Conservation (phyloP, 352 stramenopile genomes). For the Phytopythium ostracodes region DNA sequence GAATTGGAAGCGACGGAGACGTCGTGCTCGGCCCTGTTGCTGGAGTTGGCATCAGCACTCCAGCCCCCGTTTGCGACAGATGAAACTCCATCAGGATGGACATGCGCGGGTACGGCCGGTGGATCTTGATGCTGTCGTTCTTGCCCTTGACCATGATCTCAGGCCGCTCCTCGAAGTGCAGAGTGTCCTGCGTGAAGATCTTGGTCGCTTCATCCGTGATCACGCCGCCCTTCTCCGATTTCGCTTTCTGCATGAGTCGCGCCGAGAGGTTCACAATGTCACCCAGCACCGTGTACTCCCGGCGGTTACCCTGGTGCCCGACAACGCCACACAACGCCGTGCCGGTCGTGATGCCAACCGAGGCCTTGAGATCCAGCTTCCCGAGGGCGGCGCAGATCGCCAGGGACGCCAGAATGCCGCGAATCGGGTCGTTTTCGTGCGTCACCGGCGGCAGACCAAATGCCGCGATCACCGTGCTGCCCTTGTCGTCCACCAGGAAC, state of each 20-base stretch:
- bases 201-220: constrained; percentile 89
- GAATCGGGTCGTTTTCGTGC: constrained; percentile 89
- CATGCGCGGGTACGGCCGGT: constrained; percentile 84
- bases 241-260: constrained; percentile 89
- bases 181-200: constrained; percentile 71
- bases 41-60: not conserved
- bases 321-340: constrained; percentile 91
- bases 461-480: constrained; percentile 91
- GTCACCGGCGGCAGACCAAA: constrained; percentile 91
- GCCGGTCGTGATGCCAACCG: constrained; percentile 90
- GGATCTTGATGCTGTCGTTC: constrained; percentile 87
- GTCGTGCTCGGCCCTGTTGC: not conserved
- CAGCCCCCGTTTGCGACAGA: constrained; percentile 29
- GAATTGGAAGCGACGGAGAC: not conserved
- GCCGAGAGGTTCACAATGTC: constrained; percentile 94
- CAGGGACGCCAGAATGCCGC: constrained; percentile 86
- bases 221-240: constrained; percentile 77
- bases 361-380: constrained; percentile 71
- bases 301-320: constrained; percentile 84
- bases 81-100: constrained; percentile 79
- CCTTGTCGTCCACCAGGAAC: constrained; percentile 95
- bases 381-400: constrained; percentile 75
- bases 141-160: constrained; percentile 93
- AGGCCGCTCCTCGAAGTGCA: constrained; percentile 86
- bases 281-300: constrained; percentile 93